phyloP scores from a whole-genome alignment of 257 asterid genomes.

The Jacaranda mimosifolia region DNA sequence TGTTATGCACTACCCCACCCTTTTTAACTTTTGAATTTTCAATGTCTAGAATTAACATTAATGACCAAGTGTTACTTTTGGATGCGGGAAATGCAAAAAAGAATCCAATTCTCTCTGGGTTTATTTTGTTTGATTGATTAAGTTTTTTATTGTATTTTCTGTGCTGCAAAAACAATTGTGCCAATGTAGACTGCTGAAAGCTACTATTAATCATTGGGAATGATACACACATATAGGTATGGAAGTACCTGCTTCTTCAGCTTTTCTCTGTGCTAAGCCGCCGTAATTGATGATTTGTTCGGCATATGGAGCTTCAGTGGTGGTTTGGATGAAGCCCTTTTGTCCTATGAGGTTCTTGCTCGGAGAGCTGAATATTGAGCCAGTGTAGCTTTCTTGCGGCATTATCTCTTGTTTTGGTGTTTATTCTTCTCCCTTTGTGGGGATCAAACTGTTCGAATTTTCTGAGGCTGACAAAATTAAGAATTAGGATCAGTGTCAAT shows the following conservation, averaged over 20 bases:
- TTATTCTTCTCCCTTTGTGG: too few relatives aligned
- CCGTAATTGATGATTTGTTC: slow-evolving; percentile 65
- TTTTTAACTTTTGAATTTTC: background rate
- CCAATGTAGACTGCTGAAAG: background rate
- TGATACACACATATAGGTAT: background rate
- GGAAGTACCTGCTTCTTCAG: slow-evolving; percentile 67
- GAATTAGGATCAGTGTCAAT: background rate
- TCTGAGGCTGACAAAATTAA: background rate
- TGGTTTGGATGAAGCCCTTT: slow-evolving; percentile 45
- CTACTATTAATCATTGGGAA: background rate
- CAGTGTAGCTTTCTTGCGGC: slow-evolving; percentile 60
- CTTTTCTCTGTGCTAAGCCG: slow-evolving; percentile 72
- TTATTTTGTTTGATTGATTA: background rate
- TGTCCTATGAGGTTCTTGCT: slow-evolving; percentile 42
- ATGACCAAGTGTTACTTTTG: background rate
- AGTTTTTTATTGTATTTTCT: background rate
- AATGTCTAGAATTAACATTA: background rate
- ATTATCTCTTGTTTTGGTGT: slow-evolving; percentile 32
- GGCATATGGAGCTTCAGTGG: slow-evolving; percentile 41
- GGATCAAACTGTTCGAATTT: background rate
- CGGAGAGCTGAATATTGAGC: slow-evolving; percentile 49
- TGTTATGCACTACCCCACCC: background rate
- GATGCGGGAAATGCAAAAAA: background rate
- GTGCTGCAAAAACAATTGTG: background rate
- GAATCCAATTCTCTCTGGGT: background rate